A percentile compares a stretch with the other conserved stretches of the same genome.
Evolutionary conservation across 768 basidiomycete species (phyloP).

Genomic region (Aureoboletus auriporus): DNA sequence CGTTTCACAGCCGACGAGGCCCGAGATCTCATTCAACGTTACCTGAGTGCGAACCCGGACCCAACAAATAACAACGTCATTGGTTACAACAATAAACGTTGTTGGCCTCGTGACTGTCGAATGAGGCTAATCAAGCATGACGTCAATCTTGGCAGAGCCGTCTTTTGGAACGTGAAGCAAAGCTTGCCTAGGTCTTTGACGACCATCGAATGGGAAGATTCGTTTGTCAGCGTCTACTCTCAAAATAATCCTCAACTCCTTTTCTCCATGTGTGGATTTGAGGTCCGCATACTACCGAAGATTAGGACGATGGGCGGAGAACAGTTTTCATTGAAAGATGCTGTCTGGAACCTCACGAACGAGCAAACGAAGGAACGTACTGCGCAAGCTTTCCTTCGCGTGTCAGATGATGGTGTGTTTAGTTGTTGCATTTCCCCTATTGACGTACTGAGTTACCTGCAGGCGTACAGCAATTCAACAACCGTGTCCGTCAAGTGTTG

Average conservation of each 20-base stretch:
- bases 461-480: slow-evolving; percentile 96
- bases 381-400: slow-evolving; percentile 95
- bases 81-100: slow-evolving; percentile 98
- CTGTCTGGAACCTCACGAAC: slow-evolving; percentile 96
- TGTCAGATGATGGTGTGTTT: slow-evolving; percentile 82
- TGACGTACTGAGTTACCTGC: slow-evolving; percentile 6
- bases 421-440: neutral
- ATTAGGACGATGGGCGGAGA: slow-evolving; percentile 93
- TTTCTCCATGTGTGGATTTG: slow-evolving; percentile 99
- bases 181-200: slow-evolving; percentile 92
- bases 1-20: slow-evolving; percentile 97
- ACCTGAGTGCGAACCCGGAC: slow-evolving; percentile 95
- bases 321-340: slow-evolving; percentile 94
- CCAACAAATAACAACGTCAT: slow-evolving; percentile 99
- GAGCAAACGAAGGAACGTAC: slow-evolving; percentile 97
- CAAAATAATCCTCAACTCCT: slow-evolving; percentile 96
- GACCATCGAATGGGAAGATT: slow-evolving; percentile 99
- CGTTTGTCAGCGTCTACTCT: slow-evolving; percentile 95
- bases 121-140: slow-evolving; percentile 99
- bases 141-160: slow-evolving; percentile 95
- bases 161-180: slow-evolving; percentile 99
- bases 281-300: slow-evolving; percentile 96
- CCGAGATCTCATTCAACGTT: slow-evolving; percentile 95
- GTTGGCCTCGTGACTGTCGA: slow-evolving; percentile 98
- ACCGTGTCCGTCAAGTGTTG: slow-evolving; percentile 91